phyloP scores from a whole-genome alignment of 2,329 filamentous ascomycete species.

The Fusarium sp. region DNA sequence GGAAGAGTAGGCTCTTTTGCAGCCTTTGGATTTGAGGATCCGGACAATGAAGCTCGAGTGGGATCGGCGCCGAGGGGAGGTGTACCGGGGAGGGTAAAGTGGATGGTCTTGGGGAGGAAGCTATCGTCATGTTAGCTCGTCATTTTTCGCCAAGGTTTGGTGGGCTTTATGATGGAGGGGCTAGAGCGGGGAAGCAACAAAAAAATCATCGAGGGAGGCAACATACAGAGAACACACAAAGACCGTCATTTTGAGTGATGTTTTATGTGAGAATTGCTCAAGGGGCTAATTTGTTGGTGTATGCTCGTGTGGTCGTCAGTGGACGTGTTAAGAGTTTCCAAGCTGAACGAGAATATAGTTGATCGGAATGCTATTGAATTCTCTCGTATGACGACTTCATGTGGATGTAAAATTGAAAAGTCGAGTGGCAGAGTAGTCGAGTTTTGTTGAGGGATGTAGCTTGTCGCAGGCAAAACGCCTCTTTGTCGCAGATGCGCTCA shows the following conservation, averaged over 20 bases:
- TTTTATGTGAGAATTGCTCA: conserved; percentile 15
- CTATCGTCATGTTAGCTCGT: conserved; percentile 59
- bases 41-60: conserved; percentile 46
- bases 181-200: conserved; percentile 24
- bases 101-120: conserved; percentile 91
- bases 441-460: conserved; percentile 41
- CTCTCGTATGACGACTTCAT: conserved; percentile 47
- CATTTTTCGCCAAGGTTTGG: conserved; percentile 16
- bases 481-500: conserved; percentile 48
- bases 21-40: conserved; percentile 41
- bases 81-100: conserved; percentile 79
- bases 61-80: conserved; percentile 55
- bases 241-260: conserved; percentile 54
- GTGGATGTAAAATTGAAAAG: conserved; percentile 23
- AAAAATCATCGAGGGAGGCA: conserved; percentile 22
- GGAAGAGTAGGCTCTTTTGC: neutral
- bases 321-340: neutral
- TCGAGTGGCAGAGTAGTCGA: conserved; percentile 11
- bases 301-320: conserved; percentile 10
- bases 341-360: conserved; percentile 16
- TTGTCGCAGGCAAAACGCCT: conserved; percentile 46
- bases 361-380: conserved; percentile 25
- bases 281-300: conserved; percentile 11
- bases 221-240: conserved; percentile 57
- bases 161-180: conserved; percentile 25